Conservation (phyloP, 805 yeast species). For the Ogataea trehaloabstinens region DNA sequence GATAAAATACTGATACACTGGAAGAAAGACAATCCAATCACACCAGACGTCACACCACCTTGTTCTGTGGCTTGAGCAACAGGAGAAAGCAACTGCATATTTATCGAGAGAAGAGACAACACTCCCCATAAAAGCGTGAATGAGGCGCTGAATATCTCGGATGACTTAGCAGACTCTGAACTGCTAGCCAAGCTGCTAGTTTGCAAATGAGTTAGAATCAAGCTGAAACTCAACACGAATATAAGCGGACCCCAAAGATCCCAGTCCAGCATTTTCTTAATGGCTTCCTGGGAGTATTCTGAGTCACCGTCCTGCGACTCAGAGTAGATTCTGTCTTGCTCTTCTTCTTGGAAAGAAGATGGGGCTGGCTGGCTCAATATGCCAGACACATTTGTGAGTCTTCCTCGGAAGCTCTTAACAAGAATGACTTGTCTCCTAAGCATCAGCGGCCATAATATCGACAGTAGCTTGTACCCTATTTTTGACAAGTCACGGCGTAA, state of each 20-base stretch:
- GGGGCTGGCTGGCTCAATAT: slow-evolving; percentile 9
- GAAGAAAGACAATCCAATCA: slow-evolving; percentile 46
- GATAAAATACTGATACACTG: slow-evolving; percentile 57
- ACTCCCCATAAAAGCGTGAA: slow-evolving; percentile 53
- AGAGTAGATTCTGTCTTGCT: slow-evolving; percentile 21
- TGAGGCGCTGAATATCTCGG: slow-evolving; percentile 53
- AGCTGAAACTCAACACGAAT: slow-evolving; percentile 47
- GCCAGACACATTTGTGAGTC: slow-evolving; percentile 17
- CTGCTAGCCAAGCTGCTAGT: slow-evolving; percentile 28
- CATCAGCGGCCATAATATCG: slow-evolving; percentile 37
- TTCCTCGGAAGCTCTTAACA: slow-evolving; percentile 28
- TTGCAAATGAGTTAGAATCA: slow-evolving; percentile 46
- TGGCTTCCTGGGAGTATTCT: slow-evolving; percentile 34
- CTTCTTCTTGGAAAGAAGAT: slow-evolving; percentile 16
- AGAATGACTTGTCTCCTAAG: slow-evolving; percentile 28
- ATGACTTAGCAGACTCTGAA: slow-evolving; percentile 31
- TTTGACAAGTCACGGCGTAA: slow-evolving; percentile 35
- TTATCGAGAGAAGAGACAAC: slow-evolving; percentile 46
- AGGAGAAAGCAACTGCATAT: slow-evolving; percentile 56
- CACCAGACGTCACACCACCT: slow-evolving; percentile 29
- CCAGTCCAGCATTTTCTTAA: slow-evolving; percentile 48
- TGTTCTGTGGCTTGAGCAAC: slow-evolving; percentile 30
- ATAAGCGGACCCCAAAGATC: slow-evolving; percentile 63
- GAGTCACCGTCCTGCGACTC: slow-evolving; percentile 8
- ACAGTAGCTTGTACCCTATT: slow-evolving; percentile 33